Evolutionary conservation across 1,139 yeast species (phyloP).

Genomic region (Tardiomyces depauwii): DNA sequence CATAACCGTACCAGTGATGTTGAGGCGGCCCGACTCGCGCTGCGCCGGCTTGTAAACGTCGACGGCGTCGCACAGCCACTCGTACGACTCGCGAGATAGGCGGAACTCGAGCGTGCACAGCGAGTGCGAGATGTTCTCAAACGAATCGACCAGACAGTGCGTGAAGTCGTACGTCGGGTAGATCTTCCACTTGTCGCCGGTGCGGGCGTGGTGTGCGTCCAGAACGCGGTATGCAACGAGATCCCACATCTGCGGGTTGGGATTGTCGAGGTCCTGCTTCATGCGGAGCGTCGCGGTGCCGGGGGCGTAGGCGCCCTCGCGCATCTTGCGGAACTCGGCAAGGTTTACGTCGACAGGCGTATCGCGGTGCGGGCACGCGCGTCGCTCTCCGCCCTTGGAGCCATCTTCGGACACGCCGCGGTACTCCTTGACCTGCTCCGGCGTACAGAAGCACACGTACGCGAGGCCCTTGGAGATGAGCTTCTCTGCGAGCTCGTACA

Average conservation of each 20-base stretch:
- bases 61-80: slow-evolving; percentile 95
- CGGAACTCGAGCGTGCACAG: slow-evolving; percentile 93
- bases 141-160: slow-evolving; percentile 95
- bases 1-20: slow-evolving; percentile 87
- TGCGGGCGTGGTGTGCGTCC: slow-evolving; percentile 87
- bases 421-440: slow-evolving; percentile 80
- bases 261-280: slow-evolving; percentile 89
- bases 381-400: slow-evolving; percentile 84
- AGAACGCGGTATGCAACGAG: slow-evolving; percentile 95
- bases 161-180: slow-evolving; percentile 98
- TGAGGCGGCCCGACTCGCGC: slow-evolving; percentile 94
- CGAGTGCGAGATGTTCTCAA: slow-evolving; percentile 92
- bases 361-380: slow-evolving; percentile 66
- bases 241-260: slow-evolving; percentile 99
- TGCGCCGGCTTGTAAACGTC: slow-evolving; percentile 97
- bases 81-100: slow-evolving; percentile 86
- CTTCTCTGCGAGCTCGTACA: slow-evolving; percentile 78
- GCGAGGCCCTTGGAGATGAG: slow-evolving; percentile 62
- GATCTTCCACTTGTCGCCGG: slow-evolving; percentile 94
- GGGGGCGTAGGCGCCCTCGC: slow-evolving; percentile 73
- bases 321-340: slow-evolving; percentile 77
- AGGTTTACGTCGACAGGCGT: slow-evolving; percentile 65
- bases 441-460: slow-evolving; percentile 87
- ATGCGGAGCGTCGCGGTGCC: slow-evolving; percentile 93
- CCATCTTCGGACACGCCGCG: slow-evolving; percentile 92